Evolutionary conservation across 2,329 filamentous ascomycete genomes (phyloP).

Genomic region (Fusarium citri): DNA sequence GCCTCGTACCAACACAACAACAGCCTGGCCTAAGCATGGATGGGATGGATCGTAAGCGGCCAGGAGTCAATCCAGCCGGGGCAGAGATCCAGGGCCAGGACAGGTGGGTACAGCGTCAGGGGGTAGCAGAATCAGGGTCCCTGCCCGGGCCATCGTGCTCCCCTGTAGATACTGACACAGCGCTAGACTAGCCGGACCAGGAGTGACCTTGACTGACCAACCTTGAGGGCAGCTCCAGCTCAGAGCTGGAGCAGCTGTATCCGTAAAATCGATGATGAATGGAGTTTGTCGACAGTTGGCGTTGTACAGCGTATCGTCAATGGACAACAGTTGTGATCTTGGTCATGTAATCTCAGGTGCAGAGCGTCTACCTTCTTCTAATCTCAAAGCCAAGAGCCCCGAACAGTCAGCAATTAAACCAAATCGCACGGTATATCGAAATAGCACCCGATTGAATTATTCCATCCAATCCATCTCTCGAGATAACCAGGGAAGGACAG

Average conservation of each 20-base stretch:
- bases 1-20: slow-evolving; percentile 30
- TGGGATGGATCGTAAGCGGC: slow-evolving; percentile 2
- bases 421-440: slow-evolving; percentile 34
- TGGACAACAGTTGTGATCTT: slow-evolving; percentile 12
- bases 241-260: background rate
- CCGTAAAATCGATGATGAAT: slow-evolving; percentile 13
- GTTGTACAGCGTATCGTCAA: slow-evolving; percentile 15
- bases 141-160: slow-evolving; percentile 28
- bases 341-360: slow-evolving; percentile 15
- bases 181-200: slow-evolving; percentile 30
- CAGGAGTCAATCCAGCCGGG: slow-evolving; percentile 29
- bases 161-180: slow-evolving; percentile 42
- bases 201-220: slow-evolving; percentile 19
- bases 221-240: background rate
- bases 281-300: slow-evolving; percentile 1
- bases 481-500: slow-evolving; percentile 24
- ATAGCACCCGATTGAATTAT: slow-evolving; percentile 22
- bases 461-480: slow-evolving; percentile 16
- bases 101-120: slow-evolving; percentile 26
- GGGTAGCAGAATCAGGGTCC: slow-evolving; percentile 40
- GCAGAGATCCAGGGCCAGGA: slow-evolving; percentile 17
- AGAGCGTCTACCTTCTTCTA: background rate
- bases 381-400: background rate
- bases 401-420: slow-evolving; percentile 19
- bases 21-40: slow-evolving; percentile 35